Evolutionary conservation across 352 stramenopile species (phyloP).

Genomic region (Pythium scleroteichum): DNA sequence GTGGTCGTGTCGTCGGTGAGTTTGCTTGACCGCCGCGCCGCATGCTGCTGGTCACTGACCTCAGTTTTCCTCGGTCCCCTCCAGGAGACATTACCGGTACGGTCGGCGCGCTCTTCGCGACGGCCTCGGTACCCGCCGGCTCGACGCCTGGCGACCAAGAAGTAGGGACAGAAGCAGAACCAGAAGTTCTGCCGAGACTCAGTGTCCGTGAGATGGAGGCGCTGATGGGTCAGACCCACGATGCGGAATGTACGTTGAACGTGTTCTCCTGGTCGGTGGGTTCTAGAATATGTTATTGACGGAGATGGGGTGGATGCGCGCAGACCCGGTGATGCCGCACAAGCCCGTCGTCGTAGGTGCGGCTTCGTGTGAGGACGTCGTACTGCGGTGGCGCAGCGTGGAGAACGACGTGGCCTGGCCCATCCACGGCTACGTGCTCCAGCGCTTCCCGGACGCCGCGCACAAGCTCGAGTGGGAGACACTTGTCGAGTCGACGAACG

Average conservation of each 20-base stretch:
- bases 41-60: not conserved
- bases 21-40: not conserved
- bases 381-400: conserved; percentile 50
- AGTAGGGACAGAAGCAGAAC: conserved; percentile 6
- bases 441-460: conserved; percentile 41
- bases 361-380: conserved; percentile 39
- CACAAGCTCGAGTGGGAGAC: conserved; percentile 40
- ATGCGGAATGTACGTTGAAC: conserved; percentile 17
- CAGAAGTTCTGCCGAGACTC: conserved; percentile 2
- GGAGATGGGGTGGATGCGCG: conserved; percentile 4
- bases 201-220: conserved; percentile 20
- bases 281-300: not conserved
- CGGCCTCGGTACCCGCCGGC: not conserved
- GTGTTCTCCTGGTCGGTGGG: not conserved
- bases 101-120: not conserved
- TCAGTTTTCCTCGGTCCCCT: conserved; percentile 1
- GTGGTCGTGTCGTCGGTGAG: conserved; percentile 15
- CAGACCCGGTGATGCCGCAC: conserved; percentile 46
- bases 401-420: conserved; percentile 41
- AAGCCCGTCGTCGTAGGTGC: conserved; percentile 45
- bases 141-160: not conserved
- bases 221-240: conserved; percentile 21
- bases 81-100: not conserved
- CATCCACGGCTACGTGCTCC: conserved; percentile 42
- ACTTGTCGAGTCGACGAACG: conserved; percentile 39